Conservation (phyloP, 305 asterid species). For the Fraxinus baroniana region DNA sequence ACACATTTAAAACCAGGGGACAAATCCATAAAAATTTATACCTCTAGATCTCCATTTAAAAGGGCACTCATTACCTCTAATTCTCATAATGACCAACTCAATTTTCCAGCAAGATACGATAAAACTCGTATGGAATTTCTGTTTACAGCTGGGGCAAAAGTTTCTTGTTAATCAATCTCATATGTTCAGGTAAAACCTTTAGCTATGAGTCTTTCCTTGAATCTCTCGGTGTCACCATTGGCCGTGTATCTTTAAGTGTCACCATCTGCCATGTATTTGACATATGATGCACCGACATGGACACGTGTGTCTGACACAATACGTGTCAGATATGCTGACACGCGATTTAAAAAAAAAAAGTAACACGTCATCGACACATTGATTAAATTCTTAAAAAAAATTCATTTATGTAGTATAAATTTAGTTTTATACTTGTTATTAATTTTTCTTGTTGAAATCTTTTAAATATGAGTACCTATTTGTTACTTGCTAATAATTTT, state of each 20-base stretch:
- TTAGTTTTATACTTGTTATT: too few relatives aligned
- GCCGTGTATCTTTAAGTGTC: neutral
- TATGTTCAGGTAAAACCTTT: neutral
- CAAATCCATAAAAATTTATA: neutral
- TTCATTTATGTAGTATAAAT: too few relatives aligned
- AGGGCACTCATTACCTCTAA: neutral
- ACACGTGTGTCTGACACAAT: too few relatives aligned
- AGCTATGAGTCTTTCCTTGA: neutral
- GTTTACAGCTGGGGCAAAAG: neutral
- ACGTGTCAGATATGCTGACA: too few relatives aligned
- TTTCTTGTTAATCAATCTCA: neutral
- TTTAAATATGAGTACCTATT: too few relatives aligned
- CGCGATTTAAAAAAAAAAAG: too few relatives aligned
- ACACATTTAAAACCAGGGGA: neutral
- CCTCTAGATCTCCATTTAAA: neutral
- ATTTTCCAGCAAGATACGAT: neutral
- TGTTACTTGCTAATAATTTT: too few relatives aligned
- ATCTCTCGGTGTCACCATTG: neutral
- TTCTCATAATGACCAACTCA: neutral
- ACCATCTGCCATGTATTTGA: neutral
- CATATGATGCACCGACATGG: too few relatives aligned
- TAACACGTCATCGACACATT: too few relatives aligned
- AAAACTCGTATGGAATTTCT: neutral
- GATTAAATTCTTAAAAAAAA: too few relatives aligned
- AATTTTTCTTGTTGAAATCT: too few relatives aligned